These are phyloP conservation scores for Barbatosphaeria neglecta DNA, from an alignment of 495 filamentous ascomycete genomes.

Conservation along the genomic window DNA sequence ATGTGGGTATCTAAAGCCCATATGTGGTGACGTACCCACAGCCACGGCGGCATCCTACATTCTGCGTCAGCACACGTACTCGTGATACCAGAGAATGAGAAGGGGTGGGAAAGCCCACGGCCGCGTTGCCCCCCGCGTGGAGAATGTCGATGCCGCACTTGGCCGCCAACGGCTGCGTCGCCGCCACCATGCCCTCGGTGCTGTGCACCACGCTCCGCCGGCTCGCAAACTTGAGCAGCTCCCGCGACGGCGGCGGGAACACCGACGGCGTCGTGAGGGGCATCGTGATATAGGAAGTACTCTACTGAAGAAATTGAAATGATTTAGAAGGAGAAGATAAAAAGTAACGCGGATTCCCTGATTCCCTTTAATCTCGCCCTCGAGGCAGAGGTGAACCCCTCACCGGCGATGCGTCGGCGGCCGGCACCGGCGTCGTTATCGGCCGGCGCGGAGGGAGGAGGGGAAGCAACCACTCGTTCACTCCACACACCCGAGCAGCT, in stretches of 20 bases:
- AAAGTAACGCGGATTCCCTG: too few relatives aligned
- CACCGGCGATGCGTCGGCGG: too few relatives aligned
- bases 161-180: conserved; percentile 81
- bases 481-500: too few relatives aligned
- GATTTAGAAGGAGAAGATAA: too few relatives aligned
- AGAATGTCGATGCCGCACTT: conserved; percentile 79
- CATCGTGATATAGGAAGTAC: too few relatives aligned
- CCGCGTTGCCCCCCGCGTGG: conserved; percentile 81
- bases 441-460: too few relatives aligned
- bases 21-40: conserved; percentile 15
- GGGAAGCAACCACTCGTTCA: too few relatives aligned
- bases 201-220: conserved; percentile 88
- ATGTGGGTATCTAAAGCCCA: too few relatives aligned
- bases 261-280: conserved; percentile 34
- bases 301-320: too few relatives aligned
- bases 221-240: conserved; percentile 61
- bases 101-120: conserved; percentile 42
- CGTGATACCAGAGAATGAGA: conserved; percentile 3
- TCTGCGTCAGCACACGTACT: conserved; percentile 4
- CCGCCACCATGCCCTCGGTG: conserved; percentile 83
- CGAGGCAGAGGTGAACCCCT: too few relatives aligned
- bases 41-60: conserved; percentile 85
- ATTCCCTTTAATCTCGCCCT: too few relatives aligned
- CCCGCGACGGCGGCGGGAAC: conserved; percentile 50
- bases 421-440: too few relatives aligned